These are phyloP conservation scores for Penicillium bovifimosum DNA, from an alignment of 495 filamentous ascomycete genomes.

Conservation along the genomic window DNA sequence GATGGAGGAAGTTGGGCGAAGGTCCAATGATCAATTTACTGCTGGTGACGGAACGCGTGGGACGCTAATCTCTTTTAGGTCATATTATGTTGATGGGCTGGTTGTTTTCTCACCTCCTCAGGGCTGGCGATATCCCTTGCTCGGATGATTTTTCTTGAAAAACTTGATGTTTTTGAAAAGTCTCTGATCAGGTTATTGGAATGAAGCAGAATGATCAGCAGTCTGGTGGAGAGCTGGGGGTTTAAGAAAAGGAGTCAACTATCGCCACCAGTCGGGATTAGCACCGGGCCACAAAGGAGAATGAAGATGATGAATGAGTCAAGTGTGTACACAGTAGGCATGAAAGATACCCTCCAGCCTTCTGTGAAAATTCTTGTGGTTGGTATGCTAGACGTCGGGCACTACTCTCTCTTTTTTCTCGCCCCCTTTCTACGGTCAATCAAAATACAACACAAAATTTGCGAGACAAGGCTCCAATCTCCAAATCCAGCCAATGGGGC, in stretches of 20 bases:
- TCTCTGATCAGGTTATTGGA: neutral
- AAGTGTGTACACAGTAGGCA: neutral
- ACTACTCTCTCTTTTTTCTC: neutral
- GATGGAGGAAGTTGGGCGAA: constrained; percentile 1
- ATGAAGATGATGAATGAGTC: neutral
- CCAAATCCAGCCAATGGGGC: neutral
- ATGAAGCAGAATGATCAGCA: neutral
- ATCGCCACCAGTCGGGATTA: constrained; percentile 6
- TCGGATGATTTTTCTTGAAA: neutral
- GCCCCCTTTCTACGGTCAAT: neutral
- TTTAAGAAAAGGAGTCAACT: constrained; percentile 13
- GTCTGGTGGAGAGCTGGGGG: neutral
- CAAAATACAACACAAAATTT: neutral
- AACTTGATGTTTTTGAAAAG: too few relatives aligned
- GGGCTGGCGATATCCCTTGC: constrained; percentile 17
- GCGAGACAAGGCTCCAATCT: constrained; percentile 1
- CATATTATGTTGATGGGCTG: constrained; percentile 22
- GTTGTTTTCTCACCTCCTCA: neutral
- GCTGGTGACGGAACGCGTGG: constrained; percentile 28
- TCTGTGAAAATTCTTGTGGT: constrained; percentile 1
- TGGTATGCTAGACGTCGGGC: constrained; percentile 1
- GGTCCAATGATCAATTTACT: constrained; percentile 11
- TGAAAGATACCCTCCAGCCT: neutral
- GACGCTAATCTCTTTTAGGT: constrained; percentile 29
- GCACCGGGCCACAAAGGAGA: constrained; percentile 1